Conservation (phyloP, 257 asterid species). For the Petrea volubilis region DNA sequence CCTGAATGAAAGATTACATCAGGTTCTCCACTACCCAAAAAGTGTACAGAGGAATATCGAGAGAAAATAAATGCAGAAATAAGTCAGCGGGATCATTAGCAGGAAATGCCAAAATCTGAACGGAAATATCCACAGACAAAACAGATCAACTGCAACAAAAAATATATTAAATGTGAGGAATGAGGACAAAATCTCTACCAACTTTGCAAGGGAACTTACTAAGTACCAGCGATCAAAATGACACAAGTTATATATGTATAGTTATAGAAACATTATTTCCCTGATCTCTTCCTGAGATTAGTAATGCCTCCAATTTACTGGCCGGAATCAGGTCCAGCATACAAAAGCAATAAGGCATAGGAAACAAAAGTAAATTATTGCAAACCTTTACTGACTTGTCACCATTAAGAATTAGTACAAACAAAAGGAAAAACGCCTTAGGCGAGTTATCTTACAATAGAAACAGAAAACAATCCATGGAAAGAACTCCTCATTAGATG, state of each 20-base stretch:
- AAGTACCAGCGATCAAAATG: conserved; percentile 15
- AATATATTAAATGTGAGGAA: background rate
- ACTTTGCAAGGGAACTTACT: conserved; percentile 12
- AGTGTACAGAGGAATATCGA: conserved; percentile 22
- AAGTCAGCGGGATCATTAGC: conserved; percentile 16
- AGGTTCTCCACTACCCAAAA: conserved; percentile 71
- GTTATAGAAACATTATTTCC: conserved; percentile 28
- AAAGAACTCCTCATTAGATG: conserved; percentile 77
- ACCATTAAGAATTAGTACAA: conserved; percentile 71
- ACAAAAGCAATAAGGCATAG: conserved; percentile 26
- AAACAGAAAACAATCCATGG: conserved; percentile 92
- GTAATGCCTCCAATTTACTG: conserved; percentile 37
- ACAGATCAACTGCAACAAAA: conserved; percentile 17
- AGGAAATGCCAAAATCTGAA: conserved; percentile 14
- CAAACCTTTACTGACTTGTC: conserved; percentile 48
- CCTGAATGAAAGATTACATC: conserved; percentile 90
- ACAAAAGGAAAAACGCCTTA: conserved; percentile 63
- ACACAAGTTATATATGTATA: conserved; percentile 8
- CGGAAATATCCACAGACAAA: conserved; percentile 2
- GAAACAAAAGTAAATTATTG: conserved; percentile 25
- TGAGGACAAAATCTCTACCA: conserved; percentile 18
- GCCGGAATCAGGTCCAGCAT: conserved; percentile 36
- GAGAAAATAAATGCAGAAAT: conserved; percentile 9
- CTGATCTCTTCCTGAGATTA: conserved; percentile 29
- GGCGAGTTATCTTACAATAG: conserved; percentile 94